These are phyloP conservation scores for Dothistroma septosporum DNA, from an alignment of 2,329 filamentous ascomycete species.

Conservation along the genomic window DNA sequence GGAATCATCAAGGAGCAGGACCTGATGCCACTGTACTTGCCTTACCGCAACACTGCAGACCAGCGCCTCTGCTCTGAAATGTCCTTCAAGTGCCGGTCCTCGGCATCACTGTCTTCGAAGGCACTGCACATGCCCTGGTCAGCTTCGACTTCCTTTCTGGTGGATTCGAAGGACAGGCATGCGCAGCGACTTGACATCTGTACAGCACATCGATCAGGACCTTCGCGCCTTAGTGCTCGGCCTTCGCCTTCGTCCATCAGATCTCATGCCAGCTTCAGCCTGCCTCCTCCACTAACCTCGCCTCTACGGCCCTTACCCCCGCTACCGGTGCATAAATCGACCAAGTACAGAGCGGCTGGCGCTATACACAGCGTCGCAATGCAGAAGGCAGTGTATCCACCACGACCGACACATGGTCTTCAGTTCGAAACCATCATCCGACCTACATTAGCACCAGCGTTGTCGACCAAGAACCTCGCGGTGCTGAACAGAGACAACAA, in stretches of 20 bases:
- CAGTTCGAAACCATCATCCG: background rate
- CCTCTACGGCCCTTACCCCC: slow-evolving; percentile 27
- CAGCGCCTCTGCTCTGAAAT: slow-evolving; percentile 26
- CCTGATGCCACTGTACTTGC: slow-evolving; percentile 21
- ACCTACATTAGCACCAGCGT: slow-evolving; percentile 13
- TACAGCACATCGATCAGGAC: slow-evolving; percentile 16
- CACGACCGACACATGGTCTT: slow-evolving; percentile 9
- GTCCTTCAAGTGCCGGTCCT: slow-evolving; percentile 33
- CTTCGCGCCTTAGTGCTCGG: slow-evolving; percentile 22
- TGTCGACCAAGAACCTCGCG: slow-evolving; percentile 11
- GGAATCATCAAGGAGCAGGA: slow-evolving; percentile 20
- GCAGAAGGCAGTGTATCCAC: slow-evolving; percentile 12
- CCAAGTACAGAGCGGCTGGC: slow-evolving; percentile 14
- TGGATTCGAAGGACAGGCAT: slow-evolving; percentile 16
- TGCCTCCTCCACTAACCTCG: slow-evolving; percentile 17
- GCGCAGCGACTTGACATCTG: slow-evolving; percentile 26
- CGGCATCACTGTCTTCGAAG: slow-evolving; percentile 22
- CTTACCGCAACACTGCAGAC: slow-evolving; percentile 18
- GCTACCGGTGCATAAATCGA: slow-evolving; percentile 26
- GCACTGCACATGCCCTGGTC: slow-evolving; percentile 11
- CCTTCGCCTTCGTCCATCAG: slow-evolving; percentile 25
- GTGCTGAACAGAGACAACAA: slow-evolving; percentile 13
- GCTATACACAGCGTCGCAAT: slow-evolving; percentile 3
- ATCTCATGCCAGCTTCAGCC: slow-evolving; percentile 18
- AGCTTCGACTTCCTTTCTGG: slow-evolving; percentile 11